phyloP scores from a whole-genome alignment of 805 yeast species.

The Metschnikowia cerradonensis region DNA sequence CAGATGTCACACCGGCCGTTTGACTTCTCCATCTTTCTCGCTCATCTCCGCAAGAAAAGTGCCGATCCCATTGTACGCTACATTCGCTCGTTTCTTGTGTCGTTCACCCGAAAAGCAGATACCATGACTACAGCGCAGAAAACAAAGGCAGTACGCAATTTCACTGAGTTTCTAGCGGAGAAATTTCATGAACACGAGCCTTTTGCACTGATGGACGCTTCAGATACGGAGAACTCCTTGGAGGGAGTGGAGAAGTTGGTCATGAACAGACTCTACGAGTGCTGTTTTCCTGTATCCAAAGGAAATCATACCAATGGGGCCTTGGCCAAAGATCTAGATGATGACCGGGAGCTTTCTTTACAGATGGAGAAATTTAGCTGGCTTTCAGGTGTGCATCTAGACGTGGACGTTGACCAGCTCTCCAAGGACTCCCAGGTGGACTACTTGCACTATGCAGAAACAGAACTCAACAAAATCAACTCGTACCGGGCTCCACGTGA shows the following conservation, averaged over 20 bases:
- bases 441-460: conserved; percentile 60
- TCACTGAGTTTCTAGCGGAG: conserved; percentile 64
- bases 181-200: conserved; percentile 66
- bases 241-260: conserved; percentile 92
- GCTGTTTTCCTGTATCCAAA: conserved; percentile 67
- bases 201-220: conserved; percentile 59
- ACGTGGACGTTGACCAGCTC: conserved; percentile 49
- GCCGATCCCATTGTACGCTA: conserved; percentile 91
- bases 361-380: conserved; percentile 65
- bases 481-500: conserved; percentile 91
- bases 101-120: conserved; percentile 57
- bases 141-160: conserved; percentile 69
- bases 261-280: conserved; percentile 78
- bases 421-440: conserved; percentile 26
- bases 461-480: conserved; percentile 74
- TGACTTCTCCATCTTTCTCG: conserved; percentile 79
- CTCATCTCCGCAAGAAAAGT: conserved; percentile 61
- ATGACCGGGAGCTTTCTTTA: conserved; percentile 50
- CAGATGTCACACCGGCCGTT: conserved; percentile 50
- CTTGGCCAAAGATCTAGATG: conserved; percentile 48
- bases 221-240: conserved; percentile 61
- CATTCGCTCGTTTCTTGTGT: conserved; percentile 75
- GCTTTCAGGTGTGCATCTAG: conserved; percentile 73
- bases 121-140: conserved; percentile 75
- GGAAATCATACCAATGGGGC: conserved; percentile 38